phyloP scores from a whole-genome alignment of 1,139 yeast species.

The Saccharomyces pastorianus region DNA sequence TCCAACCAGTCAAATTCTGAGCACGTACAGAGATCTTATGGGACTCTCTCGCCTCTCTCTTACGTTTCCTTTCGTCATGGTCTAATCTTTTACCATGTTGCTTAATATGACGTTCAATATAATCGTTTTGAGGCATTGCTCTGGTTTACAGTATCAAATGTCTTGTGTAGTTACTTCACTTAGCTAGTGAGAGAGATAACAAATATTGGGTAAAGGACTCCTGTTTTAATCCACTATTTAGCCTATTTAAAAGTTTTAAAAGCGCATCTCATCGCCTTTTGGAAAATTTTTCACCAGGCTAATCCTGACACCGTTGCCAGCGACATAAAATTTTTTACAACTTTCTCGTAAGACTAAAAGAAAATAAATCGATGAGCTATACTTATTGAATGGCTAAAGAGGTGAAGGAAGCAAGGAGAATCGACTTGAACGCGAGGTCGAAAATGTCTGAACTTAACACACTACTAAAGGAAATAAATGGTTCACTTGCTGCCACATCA shows the following conservation, averaged over 20 bases:
- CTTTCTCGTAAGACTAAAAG: background rate
- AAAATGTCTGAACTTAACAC: constrained; percentile 21
- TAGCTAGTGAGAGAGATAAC: too few species aligned
- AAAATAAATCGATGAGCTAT: background rate
- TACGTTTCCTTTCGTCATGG: constrained; percentile 90
- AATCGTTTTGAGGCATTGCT: constrained; percentile 93
- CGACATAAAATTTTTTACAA: background rate
- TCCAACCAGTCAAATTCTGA: constrained; percentile 92
- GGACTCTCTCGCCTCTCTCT: constrained; percentile 94
- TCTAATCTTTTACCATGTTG: constrained; percentile 96
- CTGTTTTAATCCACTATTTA: background rate
- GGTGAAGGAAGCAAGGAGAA: background rate
- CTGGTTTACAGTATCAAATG: background rate
- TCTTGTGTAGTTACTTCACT: too few species aligned
- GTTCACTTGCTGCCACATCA: constrained; percentile 22
- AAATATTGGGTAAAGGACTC: too few species aligned
- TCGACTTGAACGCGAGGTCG: background rate
- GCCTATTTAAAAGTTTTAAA: background rate
- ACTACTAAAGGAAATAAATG: constrained; percentile 20
- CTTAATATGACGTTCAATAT: constrained; percentile 95
- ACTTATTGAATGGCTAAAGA: background rate
- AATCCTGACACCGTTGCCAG: background rate
- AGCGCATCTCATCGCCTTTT: constrained; percentile 13
- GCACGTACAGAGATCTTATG: constrained; percentile 93
- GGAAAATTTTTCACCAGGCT: constrained; percentile 6